Evolutionary conservation across 2,329 filamentous ascomycete species (phyloP), one percentile per base, ranked within the genome.

Genomic region (Coleophoma cylindrospora): DNA sequence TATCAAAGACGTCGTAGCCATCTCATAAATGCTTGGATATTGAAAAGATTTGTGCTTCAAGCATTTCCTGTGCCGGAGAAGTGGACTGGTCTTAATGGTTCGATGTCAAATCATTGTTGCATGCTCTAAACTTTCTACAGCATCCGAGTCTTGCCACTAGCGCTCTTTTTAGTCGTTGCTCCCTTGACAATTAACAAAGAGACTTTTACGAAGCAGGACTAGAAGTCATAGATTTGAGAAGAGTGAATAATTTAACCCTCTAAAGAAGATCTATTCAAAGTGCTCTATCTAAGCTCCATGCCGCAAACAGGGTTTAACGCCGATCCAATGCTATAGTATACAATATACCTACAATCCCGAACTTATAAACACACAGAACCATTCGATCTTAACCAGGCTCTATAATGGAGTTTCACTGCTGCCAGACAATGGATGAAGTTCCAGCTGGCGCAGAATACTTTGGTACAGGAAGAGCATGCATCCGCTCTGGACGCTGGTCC

Each of bases 401-500:
- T 55, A 64, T 49, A 61, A 49, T 53, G 40, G 48, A 49, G 52
- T 55, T 43, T 63, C 62, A 41, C 51, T 48, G 51, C 53, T 19
- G 47, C 49, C 27, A 21, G 49, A 43, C 45, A 52, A 33, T 45
- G 50, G 46, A 34, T 71, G 71, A 38, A 68, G 58, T 50, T 91
- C 87, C 57, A 97, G 78, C 69, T 85, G 82, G 62, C 87, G 84
- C 64, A 97, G 71, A 50, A 97, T 74, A 53, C 85, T 87, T 72
- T 97, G 92, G 68, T 97, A 97, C 67, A 96, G 75, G 60, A 97
- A 91, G 65, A 97, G 75, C 92, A 97, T 97, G 57, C 90, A 95
- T 40, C 91, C 89, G 64, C 89, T 96, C 73, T 99, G 94, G 51
- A 97, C 89, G 63, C 92, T 96, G 19, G 94, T 99, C 94, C 94